Base-by-base conservation (phyloP, 352 stramenopile species). In the Phytophthora boehmeriae region DNA sequence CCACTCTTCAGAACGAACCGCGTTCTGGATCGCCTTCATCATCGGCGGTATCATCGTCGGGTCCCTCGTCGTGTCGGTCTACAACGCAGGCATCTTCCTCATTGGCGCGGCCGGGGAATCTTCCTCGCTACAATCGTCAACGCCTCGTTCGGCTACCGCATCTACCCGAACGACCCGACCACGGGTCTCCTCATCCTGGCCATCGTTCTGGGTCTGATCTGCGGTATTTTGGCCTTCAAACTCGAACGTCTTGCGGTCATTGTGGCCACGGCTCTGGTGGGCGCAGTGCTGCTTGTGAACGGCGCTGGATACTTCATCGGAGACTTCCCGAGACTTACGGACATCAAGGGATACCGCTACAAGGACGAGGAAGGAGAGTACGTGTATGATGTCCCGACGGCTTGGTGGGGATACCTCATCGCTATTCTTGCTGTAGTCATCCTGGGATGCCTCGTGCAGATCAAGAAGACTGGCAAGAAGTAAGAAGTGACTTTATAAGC, bases 251-350 rank as follows among this genome's bases (percentile, higher is more conserved):
- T 74, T 1, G 68, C 68, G 11, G 53, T 92, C 16, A 82, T 92
- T 43, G 35, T 77, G n/a, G 76, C 80, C 25, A 92, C 83, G 27
- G 75, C 75, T n/a, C 57, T 89, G 1, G 65, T 85, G 0, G 83
- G 83, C 5, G 52, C 83, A 0, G 64, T 73, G 10, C 41, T 85
- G 20, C 41, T 72, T 0, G 57, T 85, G 10, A 86, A 78, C 64
- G 80, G 83, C 27, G 57, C 82, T 2, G 83, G 83, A 2, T 89
- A 90, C 59, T 90, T 89, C 43, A 76, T 74, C 11, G 76, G 76
- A 20, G 35, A 83, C 63, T 88, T 83, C 54, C 78, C 80, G 16
- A 67, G 57, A 25, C 64, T 69, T 14, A 71, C 58, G 9, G 55
- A 70, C 48, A 68, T 86, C 34, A 68, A 76, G 59, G 45, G 66